A percentile compares a stretch with the other conserved stretches of the same genome.
These are phyloP conservation scores for Tulasnella sp. DNA, from an alignment of 768 basidiomycete species.

Conservation along the genomic window DNA sequence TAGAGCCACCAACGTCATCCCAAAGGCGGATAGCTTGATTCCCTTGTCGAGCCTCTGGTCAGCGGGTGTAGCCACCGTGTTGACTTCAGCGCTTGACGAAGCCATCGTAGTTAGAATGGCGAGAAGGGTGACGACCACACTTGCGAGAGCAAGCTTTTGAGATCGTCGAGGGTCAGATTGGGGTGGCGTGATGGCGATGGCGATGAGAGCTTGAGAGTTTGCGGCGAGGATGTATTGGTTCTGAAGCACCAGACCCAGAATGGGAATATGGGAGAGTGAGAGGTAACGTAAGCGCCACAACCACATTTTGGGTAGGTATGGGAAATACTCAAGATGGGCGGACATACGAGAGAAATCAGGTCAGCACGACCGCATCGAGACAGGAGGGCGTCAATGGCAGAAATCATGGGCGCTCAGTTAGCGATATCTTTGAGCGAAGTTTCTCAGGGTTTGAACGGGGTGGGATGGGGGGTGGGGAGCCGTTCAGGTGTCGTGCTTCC, in stretches of 20 bases:
- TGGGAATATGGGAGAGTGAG: neutral
- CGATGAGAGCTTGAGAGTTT: neutral
- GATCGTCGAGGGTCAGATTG: neutral
- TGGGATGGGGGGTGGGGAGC: no score
- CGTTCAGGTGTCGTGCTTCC: no score
- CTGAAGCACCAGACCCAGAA: no score
- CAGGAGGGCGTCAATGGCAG: no score
- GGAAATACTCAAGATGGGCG: no score
- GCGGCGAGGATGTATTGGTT: neutral
- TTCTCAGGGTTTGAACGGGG: no score
- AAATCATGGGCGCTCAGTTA: no score
- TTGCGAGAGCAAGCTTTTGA: neutral
- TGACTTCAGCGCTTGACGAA: neutral
- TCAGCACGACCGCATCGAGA: no score
- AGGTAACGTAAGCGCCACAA: neutral
- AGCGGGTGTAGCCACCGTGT: neutral
- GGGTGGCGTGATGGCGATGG: neutral
- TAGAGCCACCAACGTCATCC: neutral
- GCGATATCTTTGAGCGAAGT: no score
- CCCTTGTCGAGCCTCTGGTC: neutral
- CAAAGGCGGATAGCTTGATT: neutral
- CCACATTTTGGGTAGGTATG: no score
- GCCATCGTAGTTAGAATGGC: neutral
- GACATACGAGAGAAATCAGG: no score
- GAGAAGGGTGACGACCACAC: neutral